Conservation (phyloP, 1,139 yeast species). For the Debaryomyces subglobosus region DNA sequence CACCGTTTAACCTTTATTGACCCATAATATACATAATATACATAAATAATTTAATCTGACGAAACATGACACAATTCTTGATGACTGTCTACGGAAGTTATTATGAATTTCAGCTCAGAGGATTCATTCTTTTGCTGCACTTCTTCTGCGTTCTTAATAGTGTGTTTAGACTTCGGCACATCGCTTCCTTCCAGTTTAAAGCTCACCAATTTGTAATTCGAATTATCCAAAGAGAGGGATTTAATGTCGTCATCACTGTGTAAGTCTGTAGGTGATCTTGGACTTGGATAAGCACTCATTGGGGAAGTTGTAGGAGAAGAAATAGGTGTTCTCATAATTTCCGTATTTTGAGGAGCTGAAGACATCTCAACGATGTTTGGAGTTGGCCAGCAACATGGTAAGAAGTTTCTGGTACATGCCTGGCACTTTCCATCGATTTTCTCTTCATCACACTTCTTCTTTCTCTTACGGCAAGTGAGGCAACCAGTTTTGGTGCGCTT, state of each 20-base stretch:
- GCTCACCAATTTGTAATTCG: slow-evolving; percentile 2
- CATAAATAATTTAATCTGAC: slow-evolving; percentile 2
- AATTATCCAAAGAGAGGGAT: neutral
- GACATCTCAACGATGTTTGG: slow-evolving; percentile 16
- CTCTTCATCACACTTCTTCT: slow-evolving; percentile 52
- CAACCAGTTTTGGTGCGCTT: slow-evolving; percentile 48
- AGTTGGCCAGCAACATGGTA: slow-evolving; percentile 50
- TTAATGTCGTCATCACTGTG: slow-evolving; percentile 8
- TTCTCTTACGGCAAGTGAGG: slow-evolving; percentile 48
- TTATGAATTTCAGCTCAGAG: slow-evolving; percentile 23
- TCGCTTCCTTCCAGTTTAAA: neutral
- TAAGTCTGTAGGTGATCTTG: slow-evolving; percentile 10
- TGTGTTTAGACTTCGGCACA: neutral
- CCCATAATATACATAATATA: slow-evolving; percentile 7
- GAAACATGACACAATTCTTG: slow-evolving; percentile 30
- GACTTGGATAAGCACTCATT: slow-evolving; percentile 23
- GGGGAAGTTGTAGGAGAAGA: slow-evolving; percentile 3
- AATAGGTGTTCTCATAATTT: slow-evolving; percentile 3
- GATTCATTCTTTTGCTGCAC: neutral
- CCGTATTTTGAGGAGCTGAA: neutral
- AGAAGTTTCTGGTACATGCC: slow-evolving; percentile 50
- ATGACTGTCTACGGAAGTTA: slow-evolving; percentile 30
- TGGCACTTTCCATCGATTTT: slow-evolving; percentile 50
- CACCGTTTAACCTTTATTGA: slow-evolving; percentile 5
- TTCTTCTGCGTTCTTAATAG: neutral